A percentile compares a stretch with the other conserved stretches of the same genome.
These are phyloP conservation scores for Paulownia fortunei DNA, from an alignment of 257 asterid genomes.

Conservation along the genomic window DNA sequence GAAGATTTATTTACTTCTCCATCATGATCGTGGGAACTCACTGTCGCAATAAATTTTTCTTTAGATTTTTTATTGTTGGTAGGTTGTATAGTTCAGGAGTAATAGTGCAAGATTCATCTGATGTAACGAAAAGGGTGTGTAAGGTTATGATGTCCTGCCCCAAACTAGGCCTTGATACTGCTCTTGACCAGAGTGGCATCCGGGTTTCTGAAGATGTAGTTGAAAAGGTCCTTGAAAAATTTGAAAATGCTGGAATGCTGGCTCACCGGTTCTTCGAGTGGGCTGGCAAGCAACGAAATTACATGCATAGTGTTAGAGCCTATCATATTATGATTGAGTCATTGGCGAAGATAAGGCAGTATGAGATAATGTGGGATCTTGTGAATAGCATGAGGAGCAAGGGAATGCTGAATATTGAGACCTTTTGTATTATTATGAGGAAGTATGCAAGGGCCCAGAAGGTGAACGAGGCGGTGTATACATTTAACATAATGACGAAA, in stretches of 20 bases:
- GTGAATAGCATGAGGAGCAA: conserved; percentile 74
- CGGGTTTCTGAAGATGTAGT: conserved; percentile 74
- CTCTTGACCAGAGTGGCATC: conserved; percentile 80
- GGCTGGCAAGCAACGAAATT: conserved; percentile 76
- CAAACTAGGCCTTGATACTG: conserved; percentile 64
- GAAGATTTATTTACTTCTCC: conserved; percentile 12
- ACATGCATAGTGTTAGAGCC: conserved; percentile 70
- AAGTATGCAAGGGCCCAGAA: conserved; percentile 84
- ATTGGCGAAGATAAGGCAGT: conserved; percentile 90
- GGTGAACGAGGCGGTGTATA: conserved; percentile 79
- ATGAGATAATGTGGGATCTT: conserved; percentile 93
- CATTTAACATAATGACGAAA: conserved; percentile 76
- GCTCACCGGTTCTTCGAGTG: conserved; percentile 83
- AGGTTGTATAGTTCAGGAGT: conserved; percentile 64
- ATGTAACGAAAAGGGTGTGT: conserved; percentile 52
- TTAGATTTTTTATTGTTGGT: conserved; percentile 22
- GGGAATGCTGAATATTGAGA: conserved; percentile 76
- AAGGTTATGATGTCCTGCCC: conserved; percentile 75
- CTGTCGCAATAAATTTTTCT: conserved; percentile 22
- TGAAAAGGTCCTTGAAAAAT: conserved; percentile 71
- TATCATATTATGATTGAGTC: conserved; percentile 81
- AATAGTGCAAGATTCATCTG: conserved; percentile 45
- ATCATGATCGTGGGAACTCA: conserved; percentile 43
- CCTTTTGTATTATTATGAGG: conserved; percentile 88
- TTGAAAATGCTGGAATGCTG: conserved; percentile 83